Evolutionary conservation across 805 yeast species (phyloP).

Genomic region (Kodamaea hsintzibuensis): DNA sequence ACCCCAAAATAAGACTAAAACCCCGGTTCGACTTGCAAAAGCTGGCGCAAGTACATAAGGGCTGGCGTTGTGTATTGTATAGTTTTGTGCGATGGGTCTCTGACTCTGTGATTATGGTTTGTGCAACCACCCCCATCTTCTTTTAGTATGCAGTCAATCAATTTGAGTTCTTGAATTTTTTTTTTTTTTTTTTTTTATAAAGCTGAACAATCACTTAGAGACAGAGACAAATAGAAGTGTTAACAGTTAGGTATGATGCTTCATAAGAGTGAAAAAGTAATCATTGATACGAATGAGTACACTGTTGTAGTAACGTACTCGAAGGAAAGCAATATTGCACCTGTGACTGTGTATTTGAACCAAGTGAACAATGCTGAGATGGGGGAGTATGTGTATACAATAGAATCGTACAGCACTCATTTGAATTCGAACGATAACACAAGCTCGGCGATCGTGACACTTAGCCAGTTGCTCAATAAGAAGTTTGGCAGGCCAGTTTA

Average conservation of each 20-base stretch:
- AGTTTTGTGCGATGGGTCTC: background rate
- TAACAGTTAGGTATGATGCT: background rate
- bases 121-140: constrained; percentile 3
- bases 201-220: no score
- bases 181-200: no score
- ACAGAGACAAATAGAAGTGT: no score
- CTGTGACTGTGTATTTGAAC: constrained; percentile 32
- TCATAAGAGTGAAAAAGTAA: background rate
- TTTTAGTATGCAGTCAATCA: background rate
- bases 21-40: background rate
- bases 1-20: background rate
- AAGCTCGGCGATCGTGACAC: constrained; percentile 17
- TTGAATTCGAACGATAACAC: constrained; percentile 19
- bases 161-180: background rate
- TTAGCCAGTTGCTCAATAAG: constrained; percentile 25
- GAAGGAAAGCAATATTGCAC: constrained; percentile 16
- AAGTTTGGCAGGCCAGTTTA: constrained; percentile 30
- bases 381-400: constrained; percentile 35
- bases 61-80: background rate
- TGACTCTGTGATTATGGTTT: background rate
- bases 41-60: background rate
- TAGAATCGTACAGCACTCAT: constrained; percentile 23
- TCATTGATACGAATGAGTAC: constrained; percentile 15
- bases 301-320: constrained; percentile 15
- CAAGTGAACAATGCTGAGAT: constrained; percentile 20